Conservation (phyloP, 352 stramenopile species). For the Pythium rhizo-oryzae region DNA sequence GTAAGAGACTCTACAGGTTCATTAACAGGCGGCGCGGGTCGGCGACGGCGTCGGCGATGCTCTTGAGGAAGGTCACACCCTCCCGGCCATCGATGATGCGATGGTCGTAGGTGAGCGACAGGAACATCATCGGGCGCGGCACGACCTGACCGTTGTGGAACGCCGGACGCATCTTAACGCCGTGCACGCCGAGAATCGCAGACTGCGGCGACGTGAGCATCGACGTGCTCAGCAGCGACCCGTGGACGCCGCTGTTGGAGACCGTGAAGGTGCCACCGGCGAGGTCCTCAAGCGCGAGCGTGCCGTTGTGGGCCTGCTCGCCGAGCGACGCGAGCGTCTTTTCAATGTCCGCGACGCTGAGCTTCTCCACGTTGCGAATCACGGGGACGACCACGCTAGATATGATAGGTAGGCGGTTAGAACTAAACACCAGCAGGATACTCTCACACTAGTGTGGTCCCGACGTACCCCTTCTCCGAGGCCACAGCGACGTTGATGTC, state of each 20-base stretch:
- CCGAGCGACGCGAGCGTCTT: slow-evolving; percentile 93
- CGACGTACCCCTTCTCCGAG: slow-evolving; percentile 84
- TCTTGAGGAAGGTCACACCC: slow-evolving; percentile 99
- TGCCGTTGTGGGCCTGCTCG: slow-evolving; percentile 64
- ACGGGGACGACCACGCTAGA: slow-evolving; percentile 97
- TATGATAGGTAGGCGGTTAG: background rate
- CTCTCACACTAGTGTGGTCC: background rate
- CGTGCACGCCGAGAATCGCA: slow-evolving; percentile 98
- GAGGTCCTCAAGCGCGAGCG: slow-evolving; percentile 92
- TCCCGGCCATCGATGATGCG: slow-evolving; percentile 99
- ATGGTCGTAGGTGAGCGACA: slow-evolving; percentile 99
- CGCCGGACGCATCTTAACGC: slow-evolving; percentile 96
- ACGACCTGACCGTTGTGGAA: slow-evolving; percentile 95
- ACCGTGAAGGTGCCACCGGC: slow-evolving; percentile 98
- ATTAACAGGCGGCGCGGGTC: slow-evolving; percentile 94
- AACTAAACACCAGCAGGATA: background rate
- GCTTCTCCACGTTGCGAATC: slow-evolving; percentile 96
- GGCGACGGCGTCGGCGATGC: slow-evolving; percentile 96
- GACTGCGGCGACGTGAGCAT: slow-evolving; percentile 99
- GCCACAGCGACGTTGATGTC: slow-evolving; percentile 99
- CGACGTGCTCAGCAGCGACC: slow-evolving; percentile 98
- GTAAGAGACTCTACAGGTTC: slow-evolving; percentile 49
- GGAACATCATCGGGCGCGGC: slow-evolving; percentile 99
- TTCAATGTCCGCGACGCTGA: slow-evolving; percentile 97
- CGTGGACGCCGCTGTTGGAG: slow-evolving; percentile 97